Evolutionary conservation across 2,329 filamentous ascomycete species (phyloP).

Genomic region (Paraphoma sp.): DNA sequence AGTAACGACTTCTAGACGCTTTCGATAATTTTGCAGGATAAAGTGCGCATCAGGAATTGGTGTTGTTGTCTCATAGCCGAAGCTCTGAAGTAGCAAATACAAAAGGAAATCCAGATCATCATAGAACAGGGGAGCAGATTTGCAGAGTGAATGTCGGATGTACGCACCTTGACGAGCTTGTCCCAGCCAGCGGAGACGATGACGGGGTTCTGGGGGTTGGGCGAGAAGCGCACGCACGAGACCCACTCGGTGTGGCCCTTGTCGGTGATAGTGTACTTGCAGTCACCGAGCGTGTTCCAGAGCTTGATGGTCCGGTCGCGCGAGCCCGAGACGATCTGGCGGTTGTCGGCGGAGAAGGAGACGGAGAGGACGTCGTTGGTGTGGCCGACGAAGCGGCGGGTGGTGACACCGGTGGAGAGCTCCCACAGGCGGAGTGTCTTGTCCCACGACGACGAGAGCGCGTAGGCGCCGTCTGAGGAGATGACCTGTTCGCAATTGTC

Average conservation of each 20-base stretch:
- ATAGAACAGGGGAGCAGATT: conserved; percentile 57
- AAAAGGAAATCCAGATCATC: conserved; percentile 84
- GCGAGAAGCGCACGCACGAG: conserved; percentile 98
- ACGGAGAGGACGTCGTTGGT: conserved; percentile 99
- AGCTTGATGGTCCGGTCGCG: conserved; percentile 99
- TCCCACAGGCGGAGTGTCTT: conserved; percentile 99
- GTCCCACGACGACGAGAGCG: conserved; percentile 98
- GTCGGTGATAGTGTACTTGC: conserved; percentile 99
- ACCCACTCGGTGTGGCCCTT: conserved; percentile 99
- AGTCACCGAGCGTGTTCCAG: conserved; percentile 99
- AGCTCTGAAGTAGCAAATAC: conserved; percentile 99
- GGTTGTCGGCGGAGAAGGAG: conserved; percentile 99
- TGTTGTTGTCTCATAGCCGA: conserved; percentile 97
- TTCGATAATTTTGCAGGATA: background rate
- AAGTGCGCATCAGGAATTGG: conserved; percentile 74
- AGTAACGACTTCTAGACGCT: conserved; percentile 18
- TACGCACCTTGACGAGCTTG: conserved; percentile 99
- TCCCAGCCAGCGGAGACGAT: conserved; percentile 99
- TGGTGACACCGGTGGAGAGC: conserved; percentile 95
- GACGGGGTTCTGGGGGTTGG: conserved; percentile 99
- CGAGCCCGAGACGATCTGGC: conserved; percentile 98
- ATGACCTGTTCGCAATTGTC: conserved; percentile 73
- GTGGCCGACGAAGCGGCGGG: conserved; percentile 98
- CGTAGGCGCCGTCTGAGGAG: conserved; percentile 99
- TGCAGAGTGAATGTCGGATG: conserved; percentile 7